A percentile compares a stretch with the other conserved stretches of the same genome.
Conservation (phyloP, 768 basidiomycete genomes). For the Hericium alpestre region DNA sequence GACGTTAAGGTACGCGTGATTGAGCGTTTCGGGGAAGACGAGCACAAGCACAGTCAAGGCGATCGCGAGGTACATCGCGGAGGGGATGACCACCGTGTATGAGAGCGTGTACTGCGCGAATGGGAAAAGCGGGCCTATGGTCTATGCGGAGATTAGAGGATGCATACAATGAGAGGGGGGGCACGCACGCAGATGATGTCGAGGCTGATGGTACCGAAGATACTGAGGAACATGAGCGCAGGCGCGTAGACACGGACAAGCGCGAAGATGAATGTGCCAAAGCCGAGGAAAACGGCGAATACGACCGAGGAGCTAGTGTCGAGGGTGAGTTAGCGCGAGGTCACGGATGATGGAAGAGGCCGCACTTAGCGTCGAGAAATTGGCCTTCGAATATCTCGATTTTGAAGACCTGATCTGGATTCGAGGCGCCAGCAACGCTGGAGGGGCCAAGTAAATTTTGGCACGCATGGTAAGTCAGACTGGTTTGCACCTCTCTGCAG, state of each 20-base stretch:
- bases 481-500: conserved; percentile 21
- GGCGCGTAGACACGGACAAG: conserved; percentile 36
- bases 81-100: conserved; percentile 32
- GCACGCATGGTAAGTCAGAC: no score
- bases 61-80: conserved; percentile 38
- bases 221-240: conserved; percentile 31
- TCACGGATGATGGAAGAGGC: background rate
- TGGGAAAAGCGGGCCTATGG: conserved; percentile 41
- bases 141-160: conserved; percentile 14
- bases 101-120: conserved; percentile 32
- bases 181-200: conserved; percentile 30
- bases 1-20: conserved; percentile 27
- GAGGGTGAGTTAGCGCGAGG: background rate
- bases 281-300: conserved; percentile 38
- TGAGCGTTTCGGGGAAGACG: conserved; percentile 44
- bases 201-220: conserved; percentile 39
- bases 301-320: conserved; percentile 29
- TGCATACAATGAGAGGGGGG: background rate
- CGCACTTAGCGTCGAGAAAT: conserved; percentile 36
- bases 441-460: no score
- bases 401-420: conserved; percentile 28
- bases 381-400: conserved; percentile 35
- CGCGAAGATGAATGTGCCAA: conserved; percentile 35
- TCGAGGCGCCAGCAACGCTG: conserved; percentile 25
- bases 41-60: conserved; percentile 32